A percentile compares a stretch with the other conserved stretches of the same genome.
Conservation (phyloP, 2,329 filamentous ascomycete species). For the Aspergillus pseudoglaucus region DNA sequence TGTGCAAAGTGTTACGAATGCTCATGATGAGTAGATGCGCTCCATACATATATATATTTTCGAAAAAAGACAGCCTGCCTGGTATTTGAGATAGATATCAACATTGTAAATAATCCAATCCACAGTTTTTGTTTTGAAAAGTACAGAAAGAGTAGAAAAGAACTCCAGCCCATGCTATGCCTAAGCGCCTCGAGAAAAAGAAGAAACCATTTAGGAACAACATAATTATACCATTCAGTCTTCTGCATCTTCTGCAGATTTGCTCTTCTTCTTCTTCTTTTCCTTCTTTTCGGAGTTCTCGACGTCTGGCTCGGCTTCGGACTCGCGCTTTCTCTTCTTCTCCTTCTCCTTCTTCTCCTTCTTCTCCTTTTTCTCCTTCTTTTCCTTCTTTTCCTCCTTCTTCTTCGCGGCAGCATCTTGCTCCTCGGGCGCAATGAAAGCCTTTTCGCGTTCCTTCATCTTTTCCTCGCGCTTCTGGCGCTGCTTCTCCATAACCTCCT, state of each 20-base stretch:
- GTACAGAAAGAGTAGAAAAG: constrained; percentile 11
- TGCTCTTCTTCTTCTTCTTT: constrained; percentile 49
- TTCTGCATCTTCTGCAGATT: constrained; percentile 19
- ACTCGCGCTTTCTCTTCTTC: constrained; percentile 36
- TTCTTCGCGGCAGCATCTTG: constrained; percentile 47
- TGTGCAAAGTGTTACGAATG: too few species aligned
- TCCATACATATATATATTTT: too few species aligned
- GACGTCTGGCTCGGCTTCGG: constrained; percentile 28
- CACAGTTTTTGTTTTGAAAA: constrained; percentile 6
- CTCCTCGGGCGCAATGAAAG: constrained; percentile 84
- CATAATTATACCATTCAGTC: constrained; percentile 12
- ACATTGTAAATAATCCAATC: too few species aligned
- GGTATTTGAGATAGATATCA: background rate
- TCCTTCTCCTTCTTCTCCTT: constrained; percentile 27
- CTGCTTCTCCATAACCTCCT: constrained; percentile 77
- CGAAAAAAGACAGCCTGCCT: background rate
- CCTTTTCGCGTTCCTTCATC: constrained; percentile 73
- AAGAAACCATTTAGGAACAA: constrained; percentile 5
- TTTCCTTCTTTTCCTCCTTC: constrained; percentile 38
- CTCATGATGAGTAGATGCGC: too few species aligned
- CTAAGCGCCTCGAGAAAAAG: constrained; percentile 23
- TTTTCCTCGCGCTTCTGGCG: constrained; percentile 82
- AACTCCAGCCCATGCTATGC: constrained; percentile 35
- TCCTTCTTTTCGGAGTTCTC: constrained; percentile 50
- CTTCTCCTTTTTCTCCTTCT: constrained; percentile 37